Percentiles rank a stretch among this genome's conserved stretches.
Evolutionary conservation across 2,329 filamentous ascomycete species (phyloP).

Genomic region (Aspergillus sp.): DNA sequence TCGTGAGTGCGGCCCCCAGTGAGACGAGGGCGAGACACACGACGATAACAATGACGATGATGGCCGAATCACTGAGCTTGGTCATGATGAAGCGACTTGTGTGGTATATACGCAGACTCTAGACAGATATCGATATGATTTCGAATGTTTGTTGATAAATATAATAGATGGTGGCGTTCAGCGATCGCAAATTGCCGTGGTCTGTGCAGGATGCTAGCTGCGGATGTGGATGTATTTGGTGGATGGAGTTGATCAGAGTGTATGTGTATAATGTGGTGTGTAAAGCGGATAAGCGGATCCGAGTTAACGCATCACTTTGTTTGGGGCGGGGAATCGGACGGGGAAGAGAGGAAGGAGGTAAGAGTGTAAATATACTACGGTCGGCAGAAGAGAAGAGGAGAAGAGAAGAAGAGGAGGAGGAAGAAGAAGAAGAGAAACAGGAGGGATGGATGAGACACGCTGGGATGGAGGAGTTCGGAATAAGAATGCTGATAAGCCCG

Average conservation of each 20-base stretch:
- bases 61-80: slow-evolving; percentile 24
- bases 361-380: not conserved
- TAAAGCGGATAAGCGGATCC: not conserved
- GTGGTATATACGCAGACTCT: not conserved
- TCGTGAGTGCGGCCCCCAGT: slow-evolving; percentile 33
- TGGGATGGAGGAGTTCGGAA: not conserved
- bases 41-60: slow-evolving; percentile 38
- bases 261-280: not conserved
- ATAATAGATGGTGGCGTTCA: not conserved
- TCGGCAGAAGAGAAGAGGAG: not conserved
- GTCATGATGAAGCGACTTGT: slow-evolving; percentile 16
- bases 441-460: not conserved
- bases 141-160: no score
- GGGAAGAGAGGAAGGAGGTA: not conserved
- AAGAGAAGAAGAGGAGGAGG: no score
- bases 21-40: slow-evolving; percentile 33
- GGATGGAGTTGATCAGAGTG: not conserved
- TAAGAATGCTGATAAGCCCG: not conserved
- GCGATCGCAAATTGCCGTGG: not conserved
- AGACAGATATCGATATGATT: not conserved
- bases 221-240: not conserved
- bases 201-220: not conserved
- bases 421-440: not conserved
- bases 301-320: not conserved
- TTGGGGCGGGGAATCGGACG: not conserved